A percentile compares a stretch with the other conserved stretches of the same genome.
Conservation (phyloP, 106 monocot species). For the Platanthera zijinensis region DNA sequence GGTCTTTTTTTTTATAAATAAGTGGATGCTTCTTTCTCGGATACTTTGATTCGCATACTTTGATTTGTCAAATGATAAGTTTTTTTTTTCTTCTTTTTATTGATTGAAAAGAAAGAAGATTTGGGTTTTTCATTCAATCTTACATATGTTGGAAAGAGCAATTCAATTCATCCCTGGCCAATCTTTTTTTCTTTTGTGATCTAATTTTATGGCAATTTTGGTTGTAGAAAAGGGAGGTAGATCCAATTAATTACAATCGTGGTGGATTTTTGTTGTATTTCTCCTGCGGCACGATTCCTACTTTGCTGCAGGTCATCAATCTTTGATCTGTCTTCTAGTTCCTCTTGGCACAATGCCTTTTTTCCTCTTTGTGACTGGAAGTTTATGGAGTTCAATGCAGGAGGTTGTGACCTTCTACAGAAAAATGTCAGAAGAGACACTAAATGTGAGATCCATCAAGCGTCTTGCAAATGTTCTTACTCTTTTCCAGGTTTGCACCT, state of each 20-base stretch:
- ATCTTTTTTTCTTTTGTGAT: neutral
- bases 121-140: neutral
- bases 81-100: neutral
- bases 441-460: conserved; percentile 29
- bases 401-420: conserved; percentile 29
- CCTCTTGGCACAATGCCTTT: neutral
- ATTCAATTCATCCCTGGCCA: neutral
- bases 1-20: neutral
- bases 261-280: conserved; percentile 38
- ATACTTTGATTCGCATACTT: neutral
- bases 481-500: conserved; percentile 33
- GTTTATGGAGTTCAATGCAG: conserved; percentile 15
- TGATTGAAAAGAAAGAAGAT: neutral
- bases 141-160: neutral
- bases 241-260: conserved; percentile 31
- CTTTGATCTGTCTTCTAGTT: neutral
- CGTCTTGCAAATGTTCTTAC: conserved; percentile 52
- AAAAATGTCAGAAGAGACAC: conserved; percentile 19
- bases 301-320: conserved; percentile 34
- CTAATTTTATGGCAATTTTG: neutral
- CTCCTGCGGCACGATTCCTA: conserved; percentile 41
- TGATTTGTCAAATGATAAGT: neutral
- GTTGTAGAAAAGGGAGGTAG: conserved; percentile 40
- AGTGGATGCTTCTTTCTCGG: neutral
- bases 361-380: neutral